Conservation (phyloP, 192 early-diverging fungal species). For the Linnemannia elongata region DNA sequence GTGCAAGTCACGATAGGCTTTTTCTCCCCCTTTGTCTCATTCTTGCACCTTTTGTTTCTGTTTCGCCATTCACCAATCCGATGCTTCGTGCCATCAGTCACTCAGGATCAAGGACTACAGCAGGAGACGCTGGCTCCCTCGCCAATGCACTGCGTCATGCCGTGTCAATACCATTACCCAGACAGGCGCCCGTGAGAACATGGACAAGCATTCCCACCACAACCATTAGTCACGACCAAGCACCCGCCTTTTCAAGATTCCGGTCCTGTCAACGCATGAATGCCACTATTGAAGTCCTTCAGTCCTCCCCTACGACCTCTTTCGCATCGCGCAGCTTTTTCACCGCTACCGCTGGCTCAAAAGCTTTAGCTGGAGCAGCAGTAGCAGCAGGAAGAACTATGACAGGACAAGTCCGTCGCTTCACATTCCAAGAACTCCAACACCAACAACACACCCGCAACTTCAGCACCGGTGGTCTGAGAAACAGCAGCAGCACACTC, state of each 20-base stretch:
- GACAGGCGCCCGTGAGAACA: neutral
- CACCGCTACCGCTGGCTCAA: neutral
- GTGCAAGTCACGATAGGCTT: no score
- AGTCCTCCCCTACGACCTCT: neutral
- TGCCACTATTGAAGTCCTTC: neutral
- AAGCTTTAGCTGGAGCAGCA: neutral
- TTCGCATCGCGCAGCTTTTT: neutral
- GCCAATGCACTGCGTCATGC: neutral
- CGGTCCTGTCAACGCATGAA: neutral
- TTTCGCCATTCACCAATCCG: neutral
- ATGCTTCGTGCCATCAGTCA: neutral
- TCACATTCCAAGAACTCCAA: neutral
- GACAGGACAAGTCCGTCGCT: neutral
- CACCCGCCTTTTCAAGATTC: neutral
- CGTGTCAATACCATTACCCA: no score
- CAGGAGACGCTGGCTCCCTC: neutral
- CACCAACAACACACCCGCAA: neutral
- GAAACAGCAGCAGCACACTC: constrained; percentile 1
- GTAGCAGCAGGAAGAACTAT: neutral
- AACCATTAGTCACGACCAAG: neutral
- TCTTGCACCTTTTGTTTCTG: neutral
- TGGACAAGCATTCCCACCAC: neutral
- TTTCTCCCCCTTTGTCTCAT: neutral
- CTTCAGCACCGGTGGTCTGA: neutral
- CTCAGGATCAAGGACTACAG: neutral